phyloP scores from a whole-genome alignment of 345 rosid species.

The Combretum micranthum region DNA sequence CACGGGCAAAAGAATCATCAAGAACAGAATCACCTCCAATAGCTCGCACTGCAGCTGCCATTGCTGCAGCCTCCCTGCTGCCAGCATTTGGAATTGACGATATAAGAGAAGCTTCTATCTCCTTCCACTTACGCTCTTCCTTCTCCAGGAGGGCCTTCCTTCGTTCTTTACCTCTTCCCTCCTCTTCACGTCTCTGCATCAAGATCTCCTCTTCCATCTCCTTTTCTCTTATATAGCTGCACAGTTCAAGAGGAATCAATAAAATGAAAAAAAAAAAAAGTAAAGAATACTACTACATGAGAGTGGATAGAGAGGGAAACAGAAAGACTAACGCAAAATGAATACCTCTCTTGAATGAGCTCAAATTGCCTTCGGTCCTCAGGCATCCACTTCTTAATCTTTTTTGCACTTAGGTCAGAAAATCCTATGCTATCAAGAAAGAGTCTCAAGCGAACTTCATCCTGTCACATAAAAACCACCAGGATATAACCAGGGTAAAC shows the following conservation, averaged over 20 bases:
- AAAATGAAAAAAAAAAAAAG: not conserved
- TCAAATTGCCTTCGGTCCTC: constrained; percentile 98
- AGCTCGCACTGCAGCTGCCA: constrained; percentile 99
- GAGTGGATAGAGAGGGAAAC: not conserved
- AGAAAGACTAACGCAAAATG: constrained; percentile 5
- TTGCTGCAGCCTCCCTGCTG: constrained; percentile 98
- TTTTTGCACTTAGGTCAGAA: constrained; percentile 93
- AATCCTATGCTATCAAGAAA: constrained; percentile 99
- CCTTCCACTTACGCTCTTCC: constrained; percentile 99
- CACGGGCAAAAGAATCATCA: constrained; percentile 98
- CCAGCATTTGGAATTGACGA: constrained; percentile 99
- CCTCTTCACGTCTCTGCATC: constrained; percentile 99
- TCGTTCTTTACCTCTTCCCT: constrained; percentile 98
- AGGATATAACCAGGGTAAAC: constrained; percentile 9
- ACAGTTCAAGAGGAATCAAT: constrained; percentile 7
- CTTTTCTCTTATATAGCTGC: constrained; percentile 92
- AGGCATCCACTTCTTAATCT: constrained; percentile 99
- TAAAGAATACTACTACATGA: not conserved
- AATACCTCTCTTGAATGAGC: constrained; percentile 95
- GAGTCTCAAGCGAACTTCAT: constrained; percentile 95
- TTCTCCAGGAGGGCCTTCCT: constrained; percentile 95
- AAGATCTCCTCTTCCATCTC: constrained; percentile 99
- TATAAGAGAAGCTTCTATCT: constrained; percentile 98
- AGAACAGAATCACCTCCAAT: constrained; percentile 99
- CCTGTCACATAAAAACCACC: constrained; percentile 35